Evolutionary conservation across 2,329 filamentous ascomycete genomes (phyloP).

Genomic region (Stachybotrys chlorohalonatus): DNA sequence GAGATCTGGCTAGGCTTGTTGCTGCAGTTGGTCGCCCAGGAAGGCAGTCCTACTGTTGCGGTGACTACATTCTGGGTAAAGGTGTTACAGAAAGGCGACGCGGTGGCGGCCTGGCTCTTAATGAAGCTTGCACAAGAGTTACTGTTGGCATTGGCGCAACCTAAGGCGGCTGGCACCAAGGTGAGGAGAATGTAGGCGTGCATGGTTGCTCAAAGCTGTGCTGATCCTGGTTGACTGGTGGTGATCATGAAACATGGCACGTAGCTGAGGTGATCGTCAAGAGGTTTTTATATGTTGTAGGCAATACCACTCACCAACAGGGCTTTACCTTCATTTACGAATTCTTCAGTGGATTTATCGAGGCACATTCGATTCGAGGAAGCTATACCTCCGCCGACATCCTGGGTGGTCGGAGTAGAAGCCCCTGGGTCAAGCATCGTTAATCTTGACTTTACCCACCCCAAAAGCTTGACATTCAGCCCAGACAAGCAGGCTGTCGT

Average conservation of each 20-base stretch:
- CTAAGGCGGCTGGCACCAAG: slow-evolving; percentile 4
- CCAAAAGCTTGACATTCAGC: not conserved
- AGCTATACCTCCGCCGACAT: not conserved
- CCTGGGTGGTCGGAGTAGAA: not conserved
- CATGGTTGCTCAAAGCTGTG: slow-evolving; percentile 7
- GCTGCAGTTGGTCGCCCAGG: slow-evolving; percentile 14
- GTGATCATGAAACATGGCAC: not conserved
- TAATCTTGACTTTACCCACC: not conserved
- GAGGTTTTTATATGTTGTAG: not conserved
- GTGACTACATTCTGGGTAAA: slow-evolving; percentile 17
- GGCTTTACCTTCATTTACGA: no score
- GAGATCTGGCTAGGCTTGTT: slow-evolving; percentile 15
- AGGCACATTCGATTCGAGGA: not conserved
- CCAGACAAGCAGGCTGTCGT: not conserved
- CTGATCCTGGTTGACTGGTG: not conserved
- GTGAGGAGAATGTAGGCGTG: not conserved
- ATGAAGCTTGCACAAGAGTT: slow-evolving; percentile 24
- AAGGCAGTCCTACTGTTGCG: slow-evolving; percentile 12
- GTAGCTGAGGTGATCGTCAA: not conserved
- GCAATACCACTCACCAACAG: no score
- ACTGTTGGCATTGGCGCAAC: slow-evolving; percentile 17
- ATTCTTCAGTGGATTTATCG: not conserved
- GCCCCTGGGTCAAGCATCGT: not conserved
- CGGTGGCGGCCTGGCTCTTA: slow-evolving; percentile 17
- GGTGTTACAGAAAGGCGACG: slow-evolving; percentile 22